phyloP scores from a whole-genome alignment of 108 stramenopile species.

The Nitzschia putrida region DNA sequence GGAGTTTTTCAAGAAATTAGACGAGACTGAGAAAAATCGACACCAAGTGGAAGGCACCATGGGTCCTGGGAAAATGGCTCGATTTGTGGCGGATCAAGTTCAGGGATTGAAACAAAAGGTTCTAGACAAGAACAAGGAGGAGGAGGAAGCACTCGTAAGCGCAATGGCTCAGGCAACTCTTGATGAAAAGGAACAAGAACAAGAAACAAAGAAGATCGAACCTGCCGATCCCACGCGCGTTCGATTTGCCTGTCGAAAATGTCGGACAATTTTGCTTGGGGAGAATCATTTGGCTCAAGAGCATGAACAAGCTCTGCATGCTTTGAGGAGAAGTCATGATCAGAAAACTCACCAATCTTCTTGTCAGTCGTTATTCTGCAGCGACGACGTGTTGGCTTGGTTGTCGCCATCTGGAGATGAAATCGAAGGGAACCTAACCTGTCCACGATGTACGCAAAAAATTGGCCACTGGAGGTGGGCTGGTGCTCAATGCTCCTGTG shows the following conservation, averaged over 20 bases:
- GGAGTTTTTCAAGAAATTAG: constrained; percentile 55
- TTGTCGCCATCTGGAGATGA: constrained; percentile 53
- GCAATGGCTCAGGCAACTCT: not conserved
- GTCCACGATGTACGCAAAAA: constrained; percentile 73
- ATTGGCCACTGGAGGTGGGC: constrained; percentile 84
- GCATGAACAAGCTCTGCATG: constrained; percentile 24
- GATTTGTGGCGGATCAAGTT: constrained; percentile 38
- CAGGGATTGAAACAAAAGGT: not conserved
- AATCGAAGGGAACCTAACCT: constrained; percentile 70
- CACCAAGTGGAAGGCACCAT: constrained; percentile 41
- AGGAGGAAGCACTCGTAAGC: constrained; percentile 10
- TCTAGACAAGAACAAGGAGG: not conserved
- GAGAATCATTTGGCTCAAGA: constrained; percentile 61
- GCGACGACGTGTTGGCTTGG: constrained; percentile 44
- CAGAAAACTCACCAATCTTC: not conserved
- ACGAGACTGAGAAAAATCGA: constrained; percentile 49
- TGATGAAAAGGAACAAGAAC: constrained; percentile 8
- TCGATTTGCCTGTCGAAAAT: constrained; percentile 71
- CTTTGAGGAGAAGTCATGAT: constrained; percentile 10
- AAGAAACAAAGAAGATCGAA: not conserved
- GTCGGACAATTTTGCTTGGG: constrained; percentile 68
- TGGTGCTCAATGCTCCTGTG: constrained; percentile 79
- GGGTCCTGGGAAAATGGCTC: constrained; percentile 81
- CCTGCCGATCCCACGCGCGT: constrained; percentile 28
- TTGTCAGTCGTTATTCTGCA: constrained; percentile 69